Base-by-base conservation (phyloP, 164 flowering plant genomes). In the Aristolochia fimbriata region DNA sequence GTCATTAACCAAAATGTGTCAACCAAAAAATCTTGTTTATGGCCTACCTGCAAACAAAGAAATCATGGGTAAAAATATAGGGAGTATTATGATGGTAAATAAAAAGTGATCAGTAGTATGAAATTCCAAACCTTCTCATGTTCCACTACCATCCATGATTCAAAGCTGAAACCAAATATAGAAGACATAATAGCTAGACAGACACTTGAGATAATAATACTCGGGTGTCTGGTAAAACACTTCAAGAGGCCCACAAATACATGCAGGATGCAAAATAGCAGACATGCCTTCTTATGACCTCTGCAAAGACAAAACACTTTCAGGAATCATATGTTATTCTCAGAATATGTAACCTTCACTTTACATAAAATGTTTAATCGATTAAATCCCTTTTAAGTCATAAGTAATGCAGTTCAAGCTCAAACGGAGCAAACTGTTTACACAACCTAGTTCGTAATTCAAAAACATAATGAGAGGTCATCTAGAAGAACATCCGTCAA, bases 1-100 rank as follows among this genome's bases (percentile, higher is more conserved):
- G 78, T 76, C 97, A 90, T 90, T 45, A 86, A 66, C 97, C 97
- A 93, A 73, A 84, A 86, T 17, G 83, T 85, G 45, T 88, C 96
- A 65, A 60, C 82, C 70, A 93, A 68, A 20, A 74, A 45, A 70
- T 88, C 96, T 69, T 73, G 78, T 69, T 91, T 77, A 60, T 86
- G 75, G 51, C 90, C 88, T 64, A 67, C 78, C 97, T 93, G 86
- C 66, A 77, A 71, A 68, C 50, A 51, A 47, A 37, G 43, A 16
- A 59, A 62, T 15, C 8, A 21, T n/a, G 13, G 13, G 20, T 55
- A 22, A 47, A n/a, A 27, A 53, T 47, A 55, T 27, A 15, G 22
- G 5, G n/a, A 15, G 47, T 33, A 6, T 37, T 10, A 37, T 50
- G 22, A 50, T 8, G 19, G 53, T 50, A 50, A 8, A n/a, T 7